Conservation (phyloP, 352 stramenopile species). For the Globisporangium carolinianum region DNA sequence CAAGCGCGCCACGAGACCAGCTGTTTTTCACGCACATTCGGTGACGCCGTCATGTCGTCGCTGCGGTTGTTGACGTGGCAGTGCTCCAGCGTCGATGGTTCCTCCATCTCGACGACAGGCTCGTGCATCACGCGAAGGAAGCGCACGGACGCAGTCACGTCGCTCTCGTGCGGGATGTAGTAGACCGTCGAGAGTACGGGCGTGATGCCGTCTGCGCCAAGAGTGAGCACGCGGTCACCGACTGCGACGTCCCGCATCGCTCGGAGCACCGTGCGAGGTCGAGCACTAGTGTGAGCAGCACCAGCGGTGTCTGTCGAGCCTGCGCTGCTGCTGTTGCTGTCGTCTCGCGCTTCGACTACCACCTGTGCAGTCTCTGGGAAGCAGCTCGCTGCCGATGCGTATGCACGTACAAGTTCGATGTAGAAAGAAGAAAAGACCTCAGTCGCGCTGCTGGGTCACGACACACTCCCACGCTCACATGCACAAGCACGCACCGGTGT, state of each 20-base stretch:
- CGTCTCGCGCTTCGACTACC: slow-evolving; percentile 13
- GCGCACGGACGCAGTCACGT: slow-evolving; percentile 3
- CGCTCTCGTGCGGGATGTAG: slow-evolving; percentile 54
- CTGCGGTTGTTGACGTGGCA: slow-evolving; percentile 1
- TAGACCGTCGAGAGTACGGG: slow-evolving; percentile 48
- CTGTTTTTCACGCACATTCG: not conserved
- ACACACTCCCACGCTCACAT: not conserved
- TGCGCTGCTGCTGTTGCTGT: no score
- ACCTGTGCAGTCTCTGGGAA: slow-evolving; percentile 50
- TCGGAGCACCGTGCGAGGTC: slow-evolving; percentile 15
- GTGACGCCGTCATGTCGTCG: not conserved
- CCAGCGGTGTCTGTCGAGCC: no score
- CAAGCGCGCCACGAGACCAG: not conserved
- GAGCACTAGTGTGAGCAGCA: no score
- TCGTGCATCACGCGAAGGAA: slow-evolving; percentile 36
- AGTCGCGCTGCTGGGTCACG: no score
- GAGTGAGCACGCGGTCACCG: slow-evolving; percentile 47
- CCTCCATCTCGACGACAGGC: not conserved
- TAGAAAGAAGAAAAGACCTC: not conserved
- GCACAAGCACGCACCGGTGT: slow-evolving; percentile 20
- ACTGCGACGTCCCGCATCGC: slow-evolving; percentile 18
- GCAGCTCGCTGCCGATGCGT: slow-evolving; percentile 30
- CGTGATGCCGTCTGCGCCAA: slow-evolving; percentile 24
- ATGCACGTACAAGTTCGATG: not conserved
- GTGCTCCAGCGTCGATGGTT: not conserved